Evolutionary conservation across 1,139 yeast genomes (phyloP), one percentile per base, ranked within the genome.

Genomic region (Debaryomyces nepalensis): DNA sequence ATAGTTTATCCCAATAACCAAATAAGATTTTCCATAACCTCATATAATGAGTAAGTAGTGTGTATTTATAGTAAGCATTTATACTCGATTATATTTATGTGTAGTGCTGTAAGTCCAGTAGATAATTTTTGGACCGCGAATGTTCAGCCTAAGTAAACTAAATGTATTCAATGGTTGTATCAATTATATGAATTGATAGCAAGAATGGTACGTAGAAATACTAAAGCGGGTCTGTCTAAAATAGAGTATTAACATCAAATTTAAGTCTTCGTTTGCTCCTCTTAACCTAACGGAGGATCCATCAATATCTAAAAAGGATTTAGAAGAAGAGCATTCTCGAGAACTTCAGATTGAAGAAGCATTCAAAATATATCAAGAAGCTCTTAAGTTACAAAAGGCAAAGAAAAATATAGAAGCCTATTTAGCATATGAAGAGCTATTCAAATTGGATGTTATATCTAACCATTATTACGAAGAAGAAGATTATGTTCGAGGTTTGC

Each of bases 291-390:
- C 79, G 36, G 91, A 84, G 46, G 95, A 88, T 55, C 87, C 84
- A 36, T 65, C 77, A 8, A 47, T 57, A 4, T 63, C 73, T 32
- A 70, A 71, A 46, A 70, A 70, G 47, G 79, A 75, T 40, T 68
- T 78, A 36, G 95, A 87, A 49, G 97, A 90, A 51, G 93, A 89
- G 51, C 96, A 90, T 55, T 86, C 97, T 1, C 68, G 96, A 42
- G 99, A 93, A 55, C 84, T 79, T 27, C 81, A 89, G 70, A 82
- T 93, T 12, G 99, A 95, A 62, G 87, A 86, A 56, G 96, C 96
- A 3, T 84, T 86, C 60, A 81, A 81, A 52, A 65, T 82, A 11
- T 89, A 86, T 59, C 90, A 89, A 52, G 64, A 67, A 21, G 97
- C 97, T 0, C 66, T 95, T 29, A 61, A 64, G 9, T 66, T 68